Base-by-base conservation (phyloP, 129 eudicot species). In the Chrysanthemum lavandulifolium region DNA sequence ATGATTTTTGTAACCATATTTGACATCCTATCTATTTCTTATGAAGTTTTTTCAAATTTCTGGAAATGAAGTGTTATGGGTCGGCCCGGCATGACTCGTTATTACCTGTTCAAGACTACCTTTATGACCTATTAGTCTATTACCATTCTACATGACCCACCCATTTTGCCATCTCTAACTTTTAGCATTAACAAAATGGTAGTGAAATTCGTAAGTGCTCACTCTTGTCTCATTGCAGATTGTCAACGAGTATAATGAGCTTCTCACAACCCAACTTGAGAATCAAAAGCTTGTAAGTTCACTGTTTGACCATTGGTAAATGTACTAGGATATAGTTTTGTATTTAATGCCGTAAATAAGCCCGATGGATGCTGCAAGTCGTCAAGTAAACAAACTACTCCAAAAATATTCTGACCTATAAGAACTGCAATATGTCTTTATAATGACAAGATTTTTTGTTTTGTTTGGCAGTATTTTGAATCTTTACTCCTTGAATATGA, bases 201-300 rank as follows among this genome's bases (percentile, higher is more conserved):
- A 27, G 52, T 56, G 29, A 15, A 55, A 36, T 16, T 65, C 65
- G 71, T 6, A 45, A 67, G 58, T 23, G 29, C 27, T 73, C 33
- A 19, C 57, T 65, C 23, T 81, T 43, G 45, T 73, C 15, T 29
- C 15, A 40, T 58, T 73, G 31, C 93, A 94, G 98, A 94, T 90
- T 52, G 85, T 79, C 29, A 94, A 73, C 11, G 99, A 94, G 93
- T 94, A 94, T 80, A 85, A 94, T 48, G 97, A 94, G 80, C 93
- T 94, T 43, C 96, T 90, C 7, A 83, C 99, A 33, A 79, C 93
- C 48, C 97, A 94, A 82, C 93, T 88, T 54, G 99, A 94, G 75
- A 86, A 80, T 74, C 99, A 94, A 74, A 94, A 86, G 78, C 60
- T 77, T 69, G 99, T 94, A 71, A 88, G 93, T 77, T 71, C 33